Percentiles rank a stretch among this genome's conserved stretches.
phyloP scores from a whole-genome alignment of 768 basidiomycete genomes.

The Neoboletus brunneissimus region DNA sequence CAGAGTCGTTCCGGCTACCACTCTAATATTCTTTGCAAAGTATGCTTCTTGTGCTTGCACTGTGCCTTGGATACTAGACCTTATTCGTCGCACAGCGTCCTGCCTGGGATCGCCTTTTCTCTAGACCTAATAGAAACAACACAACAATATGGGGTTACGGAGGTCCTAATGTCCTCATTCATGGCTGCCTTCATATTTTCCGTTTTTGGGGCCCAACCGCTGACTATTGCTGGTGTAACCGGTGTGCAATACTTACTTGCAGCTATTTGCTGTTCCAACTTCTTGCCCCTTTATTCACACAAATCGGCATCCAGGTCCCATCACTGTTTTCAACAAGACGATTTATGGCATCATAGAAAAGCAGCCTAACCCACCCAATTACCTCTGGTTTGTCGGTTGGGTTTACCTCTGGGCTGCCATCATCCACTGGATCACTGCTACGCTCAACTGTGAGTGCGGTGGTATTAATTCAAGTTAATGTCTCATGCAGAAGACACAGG shows the following conservation, averaged over 20 bases:
- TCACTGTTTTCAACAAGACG: constrained; percentile 90
- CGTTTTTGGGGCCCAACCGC: constrained; percentile 83
- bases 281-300: not conserved
- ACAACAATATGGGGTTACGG: constrained; percentile 83
- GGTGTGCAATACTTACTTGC: constrained; percentile 38
- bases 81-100: constrained; percentile 46
- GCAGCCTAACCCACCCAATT: constrained; percentile 60
- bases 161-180: constrained; percentile 80
- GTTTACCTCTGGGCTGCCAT: constrained; percentile 90
- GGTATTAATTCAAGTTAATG: not conserved
- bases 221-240: constrained; percentile 90
- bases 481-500: constrained; percentile 38
- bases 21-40: constrained; percentile 85
- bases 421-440: constrained; percentile 77
- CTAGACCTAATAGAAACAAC: constrained; percentile 91
- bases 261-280: not conserved
- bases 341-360: constrained; percentile 72
- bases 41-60: constrained; percentile 33
- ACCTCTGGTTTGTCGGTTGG: constrained; percentile 89
- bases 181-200: constrained; percentile 90
- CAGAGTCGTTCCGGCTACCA: constrained; percentile 82
- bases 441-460: constrained; percentile 60
- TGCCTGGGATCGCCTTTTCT: constrained; percentile 90
- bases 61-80: not conserved
- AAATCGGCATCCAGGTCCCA: constrained; percentile 55